phyloP scores from a whole-genome alignment of 148 eudicot genomes.

The Rhododendron griersonianum region DNA sequence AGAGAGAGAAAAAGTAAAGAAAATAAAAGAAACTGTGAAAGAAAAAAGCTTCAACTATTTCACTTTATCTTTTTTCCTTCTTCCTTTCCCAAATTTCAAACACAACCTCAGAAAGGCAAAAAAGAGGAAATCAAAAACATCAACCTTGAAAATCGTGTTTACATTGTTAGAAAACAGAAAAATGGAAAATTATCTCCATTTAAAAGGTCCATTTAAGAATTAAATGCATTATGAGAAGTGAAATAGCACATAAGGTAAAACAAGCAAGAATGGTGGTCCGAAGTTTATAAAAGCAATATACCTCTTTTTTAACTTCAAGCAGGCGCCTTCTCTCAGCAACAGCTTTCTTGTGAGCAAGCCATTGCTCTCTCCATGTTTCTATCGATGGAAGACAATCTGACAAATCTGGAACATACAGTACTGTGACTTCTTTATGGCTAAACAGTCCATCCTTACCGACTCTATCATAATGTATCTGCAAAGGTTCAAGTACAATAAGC shows the following conservation, averaged over 20 bases:
- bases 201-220: neutral
- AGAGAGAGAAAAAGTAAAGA: neutral
- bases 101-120: neutral
- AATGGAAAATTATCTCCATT: neutral
- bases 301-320: slow-evolving; percentile 52
- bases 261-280: slow-evolving; percentile 1
- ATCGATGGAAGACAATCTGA: slow-evolving; percentile 84
- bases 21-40: neutral
- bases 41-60: neutral
- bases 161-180: neutral
- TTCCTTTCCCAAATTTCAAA: neutral
- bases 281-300: slow-evolving; percentile 14
- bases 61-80: neutral
- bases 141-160: neutral
- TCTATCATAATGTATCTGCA: slow-evolving; percentile 95
- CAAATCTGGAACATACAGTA: slow-evolving; percentile 81
- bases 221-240: neutral
- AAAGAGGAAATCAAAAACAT: neutral
- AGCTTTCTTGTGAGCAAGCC: slow-evolving; percentile 74
- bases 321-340: slow-evolving; percentile 62
- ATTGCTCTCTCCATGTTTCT: slow-evolving; percentile 79
- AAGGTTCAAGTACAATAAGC: slow-evolving; percentile 3
- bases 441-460: slow-evolving; percentile 86
- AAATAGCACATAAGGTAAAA: neutral
- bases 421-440: slow-evolving; percentile 92